phyloP scores from a whole-genome alignment of 768 basidiomycete species.

The Mycena floridula region DNA sequence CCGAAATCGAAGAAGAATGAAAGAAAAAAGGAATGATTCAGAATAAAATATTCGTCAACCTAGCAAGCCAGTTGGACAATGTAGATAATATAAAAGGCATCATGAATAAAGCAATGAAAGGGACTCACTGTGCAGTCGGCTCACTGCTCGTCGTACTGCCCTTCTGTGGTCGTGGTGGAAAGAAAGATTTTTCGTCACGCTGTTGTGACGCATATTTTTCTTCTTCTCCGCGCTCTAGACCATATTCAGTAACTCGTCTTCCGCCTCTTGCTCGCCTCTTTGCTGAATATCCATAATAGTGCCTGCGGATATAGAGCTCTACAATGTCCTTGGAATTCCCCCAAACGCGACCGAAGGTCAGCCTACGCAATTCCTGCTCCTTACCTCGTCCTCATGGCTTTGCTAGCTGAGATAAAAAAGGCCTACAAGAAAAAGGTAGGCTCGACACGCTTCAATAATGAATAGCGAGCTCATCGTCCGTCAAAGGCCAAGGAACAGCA shows the following conservation, averaged over 20 bases:
- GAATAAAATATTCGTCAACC: conserved; percentile 39
- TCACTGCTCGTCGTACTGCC: no score
- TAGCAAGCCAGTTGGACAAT: conserved; percentile 71
- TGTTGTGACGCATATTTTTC: background rate
- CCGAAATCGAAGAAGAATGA: background rate
- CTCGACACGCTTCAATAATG: background rate
- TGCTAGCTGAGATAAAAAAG: conserved; percentile 80
- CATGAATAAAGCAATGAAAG: conserved; percentile 26
- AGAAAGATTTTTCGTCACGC: conserved; percentile 3
- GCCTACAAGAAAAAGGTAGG: conserved; percentile 88
- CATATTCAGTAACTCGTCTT: background rate
- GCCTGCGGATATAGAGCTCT: conserved; percentile 74
- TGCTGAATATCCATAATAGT: conserved; percentile 31
- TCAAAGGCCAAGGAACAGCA: conserved; percentile 80
- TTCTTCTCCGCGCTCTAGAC: background rate
- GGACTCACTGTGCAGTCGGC: conserved; percentile 7
- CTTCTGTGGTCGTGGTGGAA: conserved; percentile 6
- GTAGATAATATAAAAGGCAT: conserved; percentile 76
- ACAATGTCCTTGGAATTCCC: conserved; percentile 77
- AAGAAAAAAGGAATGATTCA: background rate
- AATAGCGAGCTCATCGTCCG: conserved; percentile 15
- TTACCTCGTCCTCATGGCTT: conserved; percentile 10
- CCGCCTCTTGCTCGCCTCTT: no score
- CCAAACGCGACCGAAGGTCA: conserved; percentile 68
- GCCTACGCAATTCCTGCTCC: conserved; percentile 3